Evolutionary conservation across 2,329 filamentous ascomycete genomes (phyloP).

Genomic region (Sphaerostilbella broomeana): DNA sequence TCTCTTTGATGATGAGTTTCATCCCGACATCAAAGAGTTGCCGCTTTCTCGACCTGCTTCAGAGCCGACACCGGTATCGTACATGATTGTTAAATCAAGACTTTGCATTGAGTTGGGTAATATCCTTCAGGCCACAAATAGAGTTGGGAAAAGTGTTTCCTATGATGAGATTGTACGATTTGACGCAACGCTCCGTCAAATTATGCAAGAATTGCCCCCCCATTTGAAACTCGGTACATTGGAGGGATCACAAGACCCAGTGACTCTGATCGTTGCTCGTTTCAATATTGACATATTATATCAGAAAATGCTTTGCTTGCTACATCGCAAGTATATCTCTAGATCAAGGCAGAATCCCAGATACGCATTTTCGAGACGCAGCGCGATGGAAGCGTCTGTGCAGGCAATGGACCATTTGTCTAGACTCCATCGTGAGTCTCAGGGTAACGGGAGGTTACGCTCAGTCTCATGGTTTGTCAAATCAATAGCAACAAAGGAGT

Average conservation of each 20-base stretch:
- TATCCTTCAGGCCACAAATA: conserved; percentile 60
- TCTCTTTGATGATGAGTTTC: conserved; percentile 74
- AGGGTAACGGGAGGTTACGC: conserved; percentile 63
- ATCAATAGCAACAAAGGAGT: conserved; percentile 76
- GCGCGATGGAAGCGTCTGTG: conserved; percentile 81
- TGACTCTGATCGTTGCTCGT: conserved; percentile 78
- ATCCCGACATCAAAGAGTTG: conserved; percentile 58
- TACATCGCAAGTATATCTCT: conserved; percentile 83
- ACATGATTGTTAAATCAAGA: conserved; percentile 68
- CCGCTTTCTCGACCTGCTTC: conserved; percentile 60
- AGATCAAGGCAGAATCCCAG: conserved; percentile 70
- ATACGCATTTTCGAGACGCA: conserved; percentile 76
- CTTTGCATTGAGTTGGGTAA: conserved; percentile 63
- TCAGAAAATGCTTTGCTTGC: conserved; percentile 79
- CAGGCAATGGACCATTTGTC: conserved; percentile 72
- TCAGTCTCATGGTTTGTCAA: conserved; percentile 73
- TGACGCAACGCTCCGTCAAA: conserved; percentile 54
- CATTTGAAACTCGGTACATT: conserved; percentile 71
- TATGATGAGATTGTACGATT: conserved; percentile 61
- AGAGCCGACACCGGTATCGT: conserved; percentile 70
- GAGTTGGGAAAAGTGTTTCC: conserved; percentile 46
- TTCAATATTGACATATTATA: conserved; percentile 81
- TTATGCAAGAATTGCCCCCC: conserved; percentile 64
- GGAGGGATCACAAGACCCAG: conserved; percentile 70
- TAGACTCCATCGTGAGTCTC: conserved; percentile 67